Evolutionary conservation across 1,284 basidiomycete genomes (phyloP), one percentile per base, ranked within the genome.

Genomic region (Heterobasidion annosum): DNA sequence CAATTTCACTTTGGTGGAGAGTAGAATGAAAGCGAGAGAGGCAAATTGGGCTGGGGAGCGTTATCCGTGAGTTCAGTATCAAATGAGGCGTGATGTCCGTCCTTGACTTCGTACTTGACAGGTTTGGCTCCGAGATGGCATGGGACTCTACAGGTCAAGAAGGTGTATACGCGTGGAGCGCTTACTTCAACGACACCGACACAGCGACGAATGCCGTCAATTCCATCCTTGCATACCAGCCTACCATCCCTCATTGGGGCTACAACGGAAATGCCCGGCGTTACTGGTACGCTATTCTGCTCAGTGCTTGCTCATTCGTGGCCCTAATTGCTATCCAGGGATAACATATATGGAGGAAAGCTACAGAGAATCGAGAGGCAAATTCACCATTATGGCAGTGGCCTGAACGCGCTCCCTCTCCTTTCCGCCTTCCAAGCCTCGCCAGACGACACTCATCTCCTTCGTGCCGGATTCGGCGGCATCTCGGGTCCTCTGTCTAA

Each of bases 121-220:
- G 78, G 32, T 82, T 80, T 59, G 78, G 78, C 7, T 79, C 77
- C 1, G 79, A 82, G 63, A 79, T 81, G 78, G 79, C 78, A 8
- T 81, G 79, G 79, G 79, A 82, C 62, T 81, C 78, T 13, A 81
- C 80, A 10, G 80, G 79, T 8, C 79, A 81, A 58, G 78, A 81
- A 62, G 77, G 77, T 19, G 77, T 81, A 1, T 81, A 78, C 59
- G 70, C 68, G 0, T 82, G 79, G 79, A 71, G 73, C 50, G 76
- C 70, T 56, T 79, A 75, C 62, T 81, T 82, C 68, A 78, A 78
- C 60, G 73, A 80, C 58, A 70, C 71, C 3, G 70, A 64, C 2
- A 82, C 80, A 0, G 75, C 79, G 2, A 68, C 67, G 34, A 81
- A 82, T 61, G 69, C 74, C 1, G 65, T 82, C 57, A 81, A 81